These are phyloP conservation scores for Malus hybrid DNA, from an alignment of 331 rosid genomes.

Conservation along the genomic window DNA sequence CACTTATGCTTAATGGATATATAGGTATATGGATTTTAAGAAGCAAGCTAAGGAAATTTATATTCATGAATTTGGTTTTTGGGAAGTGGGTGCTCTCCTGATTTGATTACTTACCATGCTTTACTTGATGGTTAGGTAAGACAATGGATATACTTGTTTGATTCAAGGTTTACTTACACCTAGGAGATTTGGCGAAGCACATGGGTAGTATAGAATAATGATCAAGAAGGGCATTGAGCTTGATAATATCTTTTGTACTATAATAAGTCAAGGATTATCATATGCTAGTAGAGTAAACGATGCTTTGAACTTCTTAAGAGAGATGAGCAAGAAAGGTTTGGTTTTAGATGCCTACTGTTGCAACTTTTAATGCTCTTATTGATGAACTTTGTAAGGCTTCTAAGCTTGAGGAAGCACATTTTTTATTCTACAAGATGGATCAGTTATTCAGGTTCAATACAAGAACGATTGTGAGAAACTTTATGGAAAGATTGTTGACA, in stretches of 20 bases:
- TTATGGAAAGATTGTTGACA: no score
- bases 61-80: no score
- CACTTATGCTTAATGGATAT: neutral
- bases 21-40: no score
- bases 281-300: constrained; percentile 44
- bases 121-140: constrained; percentile 62
- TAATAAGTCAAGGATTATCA: constrained; percentile 54
- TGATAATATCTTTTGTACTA: constrained; percentile 46
- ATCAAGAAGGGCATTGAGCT: constrained; percentile 35
- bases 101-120: constrained; percentile 31
- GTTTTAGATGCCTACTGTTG: constrained; percentile 44
- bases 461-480: no score
- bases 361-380: constrained; percentile 71
- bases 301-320: constrained; percentile 47
- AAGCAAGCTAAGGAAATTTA: no score
- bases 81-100: constrained; percentile 25
- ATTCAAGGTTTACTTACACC: constrained; percentile 53
- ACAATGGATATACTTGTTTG: constrained; percentile 44
- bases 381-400: constrained; percentile 67
- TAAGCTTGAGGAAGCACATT: constrained; percentile 44
- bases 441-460: no score
- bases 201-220: constrained; percentile 36
- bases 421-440: constrained; percentile 65
- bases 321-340: constrained; percentile 43
- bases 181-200: constrained; percentile 52